Conservation (phyloP, 1,284 basidiomycete genomes). For the Cerioporus squamosus region DNA sequence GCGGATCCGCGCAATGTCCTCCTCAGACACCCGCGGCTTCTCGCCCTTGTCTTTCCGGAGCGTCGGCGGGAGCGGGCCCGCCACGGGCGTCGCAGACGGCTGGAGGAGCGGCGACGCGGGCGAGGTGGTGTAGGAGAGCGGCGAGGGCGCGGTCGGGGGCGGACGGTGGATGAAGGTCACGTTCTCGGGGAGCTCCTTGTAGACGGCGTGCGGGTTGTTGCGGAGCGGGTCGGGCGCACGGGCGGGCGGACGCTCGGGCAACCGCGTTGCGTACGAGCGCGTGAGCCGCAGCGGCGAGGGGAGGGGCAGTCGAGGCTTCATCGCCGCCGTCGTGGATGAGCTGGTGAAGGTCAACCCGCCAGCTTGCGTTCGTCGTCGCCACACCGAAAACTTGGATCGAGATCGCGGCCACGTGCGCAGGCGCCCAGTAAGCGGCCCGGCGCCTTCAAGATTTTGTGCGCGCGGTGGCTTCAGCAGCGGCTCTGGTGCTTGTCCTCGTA, state of each 20-base stretch:
- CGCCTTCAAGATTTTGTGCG: constrained; percentile 17
- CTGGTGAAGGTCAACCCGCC: not conserved
- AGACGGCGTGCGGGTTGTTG: constrained; percentile 57
- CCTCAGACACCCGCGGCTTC: constrained; percentile 49
- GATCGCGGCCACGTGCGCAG: constrained; percentile 12
- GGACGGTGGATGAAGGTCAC: constrained; percentile 80
- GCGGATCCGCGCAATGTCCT: constrained; percentile 58
- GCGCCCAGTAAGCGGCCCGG: not conserved
- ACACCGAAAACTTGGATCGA: not conserved
- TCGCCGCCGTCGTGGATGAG: constrained; percentile 9
- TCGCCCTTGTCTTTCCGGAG: constrained; percentile 39
- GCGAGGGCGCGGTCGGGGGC: constrained; percentile 72
- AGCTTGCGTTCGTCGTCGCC: not conserved
- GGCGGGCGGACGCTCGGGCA: constrained; percentile 58
- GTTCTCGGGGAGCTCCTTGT: constrained; percentile 58
- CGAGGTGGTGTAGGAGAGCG: constrained; percentile 66
- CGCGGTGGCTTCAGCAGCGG: not conserved
- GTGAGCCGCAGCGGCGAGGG: constrained; percentile 10
- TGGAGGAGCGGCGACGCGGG: constrained; percentile 71
- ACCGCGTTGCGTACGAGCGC: constrained; percentile 47
- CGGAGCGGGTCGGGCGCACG: constrained; percentile 67
- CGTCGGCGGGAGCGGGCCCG: constrained; percentile 49
- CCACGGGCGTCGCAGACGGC: constrained; percentile 34
- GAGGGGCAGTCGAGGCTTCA: constrained; percentile 27
- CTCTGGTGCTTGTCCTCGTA: not conserved